phyloP scores from a whole-genome alignment of 2,329 filamentous ascomycete genomes.

The Alternaria tenuissima region DNA sequence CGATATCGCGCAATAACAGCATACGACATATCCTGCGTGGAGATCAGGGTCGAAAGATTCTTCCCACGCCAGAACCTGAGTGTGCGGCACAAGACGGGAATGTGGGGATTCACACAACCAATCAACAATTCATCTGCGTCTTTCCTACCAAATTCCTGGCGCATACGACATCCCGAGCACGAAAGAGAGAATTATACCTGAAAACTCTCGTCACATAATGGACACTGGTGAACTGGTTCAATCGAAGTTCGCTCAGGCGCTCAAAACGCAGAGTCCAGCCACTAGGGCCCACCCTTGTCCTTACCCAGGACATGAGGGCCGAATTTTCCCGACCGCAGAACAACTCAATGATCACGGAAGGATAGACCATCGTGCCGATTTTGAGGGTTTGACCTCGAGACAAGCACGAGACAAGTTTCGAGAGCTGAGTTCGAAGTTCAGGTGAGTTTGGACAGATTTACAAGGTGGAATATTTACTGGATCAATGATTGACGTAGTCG shows the following conservation, averaged over 20 bases:
- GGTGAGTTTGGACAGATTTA: constrained; percentile 13
- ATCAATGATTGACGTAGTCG: constrained; percentile 17
- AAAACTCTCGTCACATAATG: constrained; percentile 22
- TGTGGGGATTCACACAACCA: not conserved
- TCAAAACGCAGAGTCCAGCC: constrained; percentile 35
- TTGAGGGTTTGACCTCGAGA: constrained; percentile 29
- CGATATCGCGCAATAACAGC: constrained; percentile 1
- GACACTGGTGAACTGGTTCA: constrained; percentile 30
- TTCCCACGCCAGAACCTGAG: not conserved
- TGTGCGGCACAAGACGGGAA: not conserved
- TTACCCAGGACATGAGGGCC: constrained; percentile 35
- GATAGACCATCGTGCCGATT: constrained; percentile 34
- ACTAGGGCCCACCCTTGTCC: constrained; percentile 39
- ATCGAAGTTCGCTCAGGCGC: constrained; percentile 34
- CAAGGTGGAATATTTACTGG: not conserved
- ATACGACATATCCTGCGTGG: not conserved
- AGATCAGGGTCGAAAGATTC: not conserved
- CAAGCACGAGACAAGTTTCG: constrained; percentile 34
- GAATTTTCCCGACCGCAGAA: constrained; percentile 39
- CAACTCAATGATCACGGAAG: constrained; percentile 39
- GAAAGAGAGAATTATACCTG: constrained; percentile 4
- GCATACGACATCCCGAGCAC: not conserved
- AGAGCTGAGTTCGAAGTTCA: constrained; percentile 32
- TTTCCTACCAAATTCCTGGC: not conserved
- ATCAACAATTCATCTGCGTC: not conserved